Evolutionary conservation across 352 stramenopile genomes (phyloP), one percentile per base, ranked within the genome.

Genomic region (Phytophthora meadii): DNA sequence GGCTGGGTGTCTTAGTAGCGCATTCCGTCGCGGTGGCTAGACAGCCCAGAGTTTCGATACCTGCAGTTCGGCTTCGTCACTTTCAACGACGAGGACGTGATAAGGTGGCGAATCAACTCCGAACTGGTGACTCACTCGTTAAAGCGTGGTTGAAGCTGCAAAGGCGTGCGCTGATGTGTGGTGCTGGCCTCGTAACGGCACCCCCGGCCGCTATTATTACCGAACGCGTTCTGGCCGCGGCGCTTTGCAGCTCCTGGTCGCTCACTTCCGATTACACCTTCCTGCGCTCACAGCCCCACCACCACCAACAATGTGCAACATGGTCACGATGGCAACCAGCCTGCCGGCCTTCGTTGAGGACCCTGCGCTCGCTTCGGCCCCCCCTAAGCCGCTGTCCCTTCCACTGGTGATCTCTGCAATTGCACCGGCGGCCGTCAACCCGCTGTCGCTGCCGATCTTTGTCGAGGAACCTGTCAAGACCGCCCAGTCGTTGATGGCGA

Each of bases 261-360:
- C 34, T 62, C 54, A 62, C n/a, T 62, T 62, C 54, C 54, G 9
- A 46, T 45, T 37, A n/a, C 51, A 49, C 24, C 37, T 1, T 10
- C 17, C 27, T 44, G 17, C 19, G 30, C 39, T 36, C 37, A 37
- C 24, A 19, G n/a, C 34, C 6, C 12, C 27, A 27, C 22, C 5
- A 17, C n/a, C 32, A 46, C 3, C 27, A 50, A 19, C 36, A 47
- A 71, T 67, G 63, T 71, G 63, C 63, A 71, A 71, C 22, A 61
- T 57, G 27, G 53, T 58, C 19, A 58, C 39, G 22, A 61, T 66
- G 48, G 56, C 40, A 15, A 57, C 8, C 17, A 5, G 34, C 37
- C 50, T 61, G 27, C 63, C 55, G 11, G 2, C 50, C 4, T 71
- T 61, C 57, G 37, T 58, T n/a, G 34, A 54, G 27, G 61, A 70